A percentile compares a stretch with the other conserved stretches of the same genome.
phyloP scores from a whole-genome alignment of 805 yeast genomes.

The Metschnikowia aberdeeniae region DNA sequence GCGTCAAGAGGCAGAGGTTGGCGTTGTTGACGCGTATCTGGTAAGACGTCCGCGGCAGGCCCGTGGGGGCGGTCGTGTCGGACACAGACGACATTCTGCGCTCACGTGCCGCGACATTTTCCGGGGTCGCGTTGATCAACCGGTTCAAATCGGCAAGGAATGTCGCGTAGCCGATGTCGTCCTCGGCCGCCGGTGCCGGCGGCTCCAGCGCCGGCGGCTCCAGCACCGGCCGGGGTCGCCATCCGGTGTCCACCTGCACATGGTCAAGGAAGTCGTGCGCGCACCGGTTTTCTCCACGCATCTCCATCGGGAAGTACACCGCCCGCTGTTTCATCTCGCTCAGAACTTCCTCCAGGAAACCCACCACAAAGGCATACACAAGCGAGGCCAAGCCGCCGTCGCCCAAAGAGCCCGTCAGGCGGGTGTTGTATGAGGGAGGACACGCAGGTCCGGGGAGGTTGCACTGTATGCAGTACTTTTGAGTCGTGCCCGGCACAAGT shows the following conservation, averaged over 20 bases:
- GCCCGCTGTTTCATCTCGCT: conserved; percentile 18
- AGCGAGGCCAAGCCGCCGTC: conserved; percentile 39
- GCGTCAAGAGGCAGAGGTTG: conserved; percentile 28
- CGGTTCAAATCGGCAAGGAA: conserved; percentile 29
- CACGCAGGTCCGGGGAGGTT: conserved; percentile 19
- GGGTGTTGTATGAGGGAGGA: conserved; percentile 40
- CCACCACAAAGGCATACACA: conserved; percentile 34
- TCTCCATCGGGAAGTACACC: conserved; percentile 35
- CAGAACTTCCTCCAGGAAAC: conserved; percentile 21
- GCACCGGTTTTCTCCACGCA: conserved; percentile 25
- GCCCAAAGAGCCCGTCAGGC: conserved; percentile 37
- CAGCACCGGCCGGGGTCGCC: conserved; percentile 20
- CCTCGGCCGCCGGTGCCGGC: background rate
- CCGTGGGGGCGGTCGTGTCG: conserved; percentile 9
- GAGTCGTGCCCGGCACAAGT: conserved; percentile 17
- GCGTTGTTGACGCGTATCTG: conserved; percentile 32
- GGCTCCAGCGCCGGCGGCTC: background rate
- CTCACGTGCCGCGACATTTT: conserved; percentile 25
- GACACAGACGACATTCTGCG: conserved; percentile 8
- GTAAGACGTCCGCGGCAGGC: conserved; percentile 19
- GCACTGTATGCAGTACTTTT: conserved; percentile 22
- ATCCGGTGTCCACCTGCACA: conserved; percentile 24
- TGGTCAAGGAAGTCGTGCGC: conserved; percentile 26
- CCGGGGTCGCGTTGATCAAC: conserved; percentile 31
- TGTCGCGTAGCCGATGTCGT: conserved; percentile 1